Conservation (phyloP, 208 protist species). For the Lotmaria passim region DNA sequence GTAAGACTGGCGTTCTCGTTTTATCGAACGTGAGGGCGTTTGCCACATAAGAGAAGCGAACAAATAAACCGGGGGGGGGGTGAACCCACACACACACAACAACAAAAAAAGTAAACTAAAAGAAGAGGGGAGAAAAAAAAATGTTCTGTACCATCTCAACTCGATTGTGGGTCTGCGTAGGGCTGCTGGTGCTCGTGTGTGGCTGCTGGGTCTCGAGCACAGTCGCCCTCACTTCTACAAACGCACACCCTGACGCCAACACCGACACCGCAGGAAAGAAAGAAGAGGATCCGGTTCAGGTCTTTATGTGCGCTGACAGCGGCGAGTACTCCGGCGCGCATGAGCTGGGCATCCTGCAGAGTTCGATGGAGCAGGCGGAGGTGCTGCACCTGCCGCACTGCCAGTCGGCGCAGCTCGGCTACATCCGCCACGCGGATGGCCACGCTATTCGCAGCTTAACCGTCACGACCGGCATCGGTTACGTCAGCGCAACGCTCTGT, state of each 20-base stretch:
- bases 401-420: constrained; percentile 49
- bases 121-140: neutral
- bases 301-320: constrained; percentile 61
- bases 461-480: constrained; percentile 66
- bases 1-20: too few species aligned
- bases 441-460: constrained; percentile 35
- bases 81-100: too few species aligned
- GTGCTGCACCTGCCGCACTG: constrained; percentile 43
- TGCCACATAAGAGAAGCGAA: too few species aligned
- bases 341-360: constrained; percentile 50
- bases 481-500: constrained; percentile 53
- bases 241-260: neutral
- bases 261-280: neutral
- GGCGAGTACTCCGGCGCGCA: constrained; percentile 39
- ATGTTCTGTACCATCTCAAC: neutral
- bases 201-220: constrained; percentile 8
- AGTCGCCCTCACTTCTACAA: constrained; percentile 1
- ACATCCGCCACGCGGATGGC: constrained; percentile 42
- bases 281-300: constrained; percentile 6
- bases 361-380: constrained; percentile 33
- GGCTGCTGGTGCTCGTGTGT: constrained; percentile 30
- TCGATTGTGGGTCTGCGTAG: constrained; percentile 1
- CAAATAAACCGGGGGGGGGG: too few species aligned
- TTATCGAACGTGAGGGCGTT: too few species aligned
- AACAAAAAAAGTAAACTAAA: neutral